Conservation (phyloP, 768 basidiomycete genomes). For the Lepiota venenata region DNA sequence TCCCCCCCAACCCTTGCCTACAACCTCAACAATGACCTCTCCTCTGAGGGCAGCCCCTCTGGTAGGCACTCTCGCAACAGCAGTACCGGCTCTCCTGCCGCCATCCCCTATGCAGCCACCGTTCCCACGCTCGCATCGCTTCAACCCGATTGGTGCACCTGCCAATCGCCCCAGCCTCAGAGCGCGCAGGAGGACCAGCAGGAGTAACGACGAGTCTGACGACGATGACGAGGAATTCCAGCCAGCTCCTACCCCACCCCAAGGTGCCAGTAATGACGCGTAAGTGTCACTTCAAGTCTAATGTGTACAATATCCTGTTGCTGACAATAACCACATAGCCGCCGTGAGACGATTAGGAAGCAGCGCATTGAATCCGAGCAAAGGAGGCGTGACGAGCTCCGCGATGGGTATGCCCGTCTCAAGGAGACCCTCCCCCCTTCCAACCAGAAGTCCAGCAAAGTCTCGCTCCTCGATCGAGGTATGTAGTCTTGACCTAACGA, state of each 20-base stretch:
- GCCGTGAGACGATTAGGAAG: slow-evolving; percentile 87
- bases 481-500: slow-evolving; percentile 20
- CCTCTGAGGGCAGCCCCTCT: slow-evolving; percentile 67
- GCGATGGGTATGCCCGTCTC: slow-evolving; percentile 87
- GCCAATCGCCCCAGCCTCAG: slow-evolving; percentile 53
- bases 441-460: slow-evolving; percentile 93
- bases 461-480: slow-evolving; percentile 85
- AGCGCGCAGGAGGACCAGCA: slow-evolving; percentile 41
- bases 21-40: slow-evolving; percentile 65
- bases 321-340: slow-evolving; percentile 30
- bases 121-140: slow-evolving; percentile 76
- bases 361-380: slow-evolving; percentile 95
- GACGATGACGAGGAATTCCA: slow-evolving; percentile 78
- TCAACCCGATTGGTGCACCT: slow-evolving; percentile 67
- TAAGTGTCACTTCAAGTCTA: slow-evolving; percentile 23
- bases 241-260: slow-evolving; percentile 39
- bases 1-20: slow-evolving; percentile 70
- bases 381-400: slow-evolving; percentile 86
- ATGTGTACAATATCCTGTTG: slow-evolving; percentile 1
- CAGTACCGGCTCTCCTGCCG: slow-evolving; percentile 48
- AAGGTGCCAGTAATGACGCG: slow-evolving; percentile 48
- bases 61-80: slow-evolving; percentile 70
- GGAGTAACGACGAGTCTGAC: slow-evolving; percentile 63
- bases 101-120: slow-evolving; percentile 51
- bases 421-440: slow-evolving; percentile 87